Evolutionary conservation across 345 rosid species (phyloP).

Genomic region (Rubroshorea leprosula): DNA sequence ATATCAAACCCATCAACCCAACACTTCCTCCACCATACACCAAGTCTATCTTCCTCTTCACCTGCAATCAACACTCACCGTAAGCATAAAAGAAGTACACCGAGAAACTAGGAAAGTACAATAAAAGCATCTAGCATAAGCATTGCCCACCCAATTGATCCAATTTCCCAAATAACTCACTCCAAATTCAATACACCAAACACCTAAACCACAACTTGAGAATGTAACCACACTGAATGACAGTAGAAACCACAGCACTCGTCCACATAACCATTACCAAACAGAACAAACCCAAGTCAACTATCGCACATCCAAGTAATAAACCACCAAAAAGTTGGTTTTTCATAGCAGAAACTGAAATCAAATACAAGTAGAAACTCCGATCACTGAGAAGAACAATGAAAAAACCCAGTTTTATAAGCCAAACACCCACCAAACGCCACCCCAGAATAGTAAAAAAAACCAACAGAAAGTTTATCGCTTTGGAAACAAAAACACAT

Average conservation of each 20-base stretch:
- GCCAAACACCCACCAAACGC: conserved; percentile 1
- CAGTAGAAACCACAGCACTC: too few relatives aligned
- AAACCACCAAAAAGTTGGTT: conserved; percentile 3
- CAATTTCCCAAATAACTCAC: conserved; percentile 10
- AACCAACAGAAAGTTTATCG: conserved; percentile 1
- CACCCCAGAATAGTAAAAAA: conserved; percentile 1
- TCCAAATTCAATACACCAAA: neutral
- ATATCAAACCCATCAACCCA: conserved; percentile 93
- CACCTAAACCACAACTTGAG: conserved; percentile 3
- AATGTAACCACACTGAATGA: neutral
- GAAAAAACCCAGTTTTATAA: neutral
- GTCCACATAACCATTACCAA: too few relatives aligned
- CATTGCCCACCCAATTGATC: too few relatives aligned
- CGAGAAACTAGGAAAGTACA: neutral
- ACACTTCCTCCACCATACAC: conserved; percentile 98
- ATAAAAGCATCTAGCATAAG: too few relatives aligned
- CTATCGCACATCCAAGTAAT: conserved; percentile 5
- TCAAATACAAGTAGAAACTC: conserved; percentile 1
- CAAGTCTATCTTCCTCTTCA: conserved; percentile 75
- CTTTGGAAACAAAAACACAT: conserved; percentile 4
- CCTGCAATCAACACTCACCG: conserved; percentile 39
- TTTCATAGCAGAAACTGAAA: conserved; percentile 1
- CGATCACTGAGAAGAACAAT: conserved; percentile 1
- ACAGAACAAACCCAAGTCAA: conserved; percentile 17
- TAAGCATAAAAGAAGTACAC: conserved; percentile 7